Base-by-base conservation (phyloP, 2,329 filamentous ascomycete genomes). In the Stagonosporopsis rhizophila region DNA sequence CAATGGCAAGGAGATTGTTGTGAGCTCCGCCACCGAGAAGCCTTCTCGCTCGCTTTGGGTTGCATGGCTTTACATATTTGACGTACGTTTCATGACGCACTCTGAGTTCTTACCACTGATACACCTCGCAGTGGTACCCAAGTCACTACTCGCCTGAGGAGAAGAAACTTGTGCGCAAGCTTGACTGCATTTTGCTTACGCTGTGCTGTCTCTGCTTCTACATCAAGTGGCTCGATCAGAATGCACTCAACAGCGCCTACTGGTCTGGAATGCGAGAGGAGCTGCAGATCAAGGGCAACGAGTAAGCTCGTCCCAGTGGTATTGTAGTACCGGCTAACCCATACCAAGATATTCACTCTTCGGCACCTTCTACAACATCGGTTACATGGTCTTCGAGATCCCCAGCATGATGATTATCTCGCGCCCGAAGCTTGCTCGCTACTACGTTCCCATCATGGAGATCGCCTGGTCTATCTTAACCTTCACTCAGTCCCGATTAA, bases 241-340 rank as follows among this genome's bases (percentile, higher is more conserved):
- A 66, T 44, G 60, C 58, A 4, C 35, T 67, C 15, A 62, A 58
- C 38, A 65, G 53, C 12, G 64, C 64, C 2, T 65, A 67, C 38
- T 59, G 59, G 41, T 67, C 64, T 15, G 64, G 64, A 15, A 67
- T 67, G 64, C 49, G 45, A 11, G 61, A 61, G 42, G 63, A 68
- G n/a, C 40, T 68, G 4, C 32, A 61, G 4, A 60, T 74, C 34
- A 65, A 65, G 7, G 85, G 84, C 2, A 85, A 88, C 49, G 79
- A 88, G 48, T 52, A 27, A 32, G 32, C 15, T 20, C 1, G 2
- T 2, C 2, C 20, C 20, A 17, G 22, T 8, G 12, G 14, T 15
- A 15, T 20, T 8, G 6, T 1, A 1, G 35, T 7, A 4, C n/a
- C 4, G 8, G 34, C 34, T 45, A 15, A 45, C 23, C 6, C 2